These are phyloP conservation scores for Eutrema salsugineum DNA, from an alignment of 441 rosid species.

Conservation along the genomic window DNA sequence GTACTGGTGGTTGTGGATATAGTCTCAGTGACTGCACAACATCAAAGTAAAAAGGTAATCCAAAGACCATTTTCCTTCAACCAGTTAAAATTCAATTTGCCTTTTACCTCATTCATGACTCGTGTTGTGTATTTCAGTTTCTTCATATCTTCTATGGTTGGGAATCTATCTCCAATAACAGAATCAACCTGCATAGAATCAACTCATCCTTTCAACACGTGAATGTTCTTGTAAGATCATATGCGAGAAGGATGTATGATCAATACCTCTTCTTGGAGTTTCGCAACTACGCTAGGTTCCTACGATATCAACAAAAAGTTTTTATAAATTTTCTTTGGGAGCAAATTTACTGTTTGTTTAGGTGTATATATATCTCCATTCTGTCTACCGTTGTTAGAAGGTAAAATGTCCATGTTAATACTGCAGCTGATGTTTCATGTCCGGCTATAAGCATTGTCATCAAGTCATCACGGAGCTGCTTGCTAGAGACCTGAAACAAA, in stretches of 20 bases:
- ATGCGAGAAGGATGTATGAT: background rate
- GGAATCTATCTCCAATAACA: slow-evolving; percentile 85
- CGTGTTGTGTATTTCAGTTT: slow-evolving; percentile 90
- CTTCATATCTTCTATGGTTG: slow-evolving; percentile 84
- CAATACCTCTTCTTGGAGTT: slow-evolving; percentile 83
- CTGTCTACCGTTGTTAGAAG: slow-evolving; percentile 74
- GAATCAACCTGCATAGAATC: slow-evolving; percentile 68
- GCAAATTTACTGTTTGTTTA: background rate
- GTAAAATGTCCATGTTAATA: slow-evolving; percentile 97
- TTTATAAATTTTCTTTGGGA: background rate
- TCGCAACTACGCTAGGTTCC: slow-evolving; percentile 80
- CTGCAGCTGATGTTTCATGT: slow-evolving; percentile 98
- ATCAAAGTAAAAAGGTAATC: background rate
- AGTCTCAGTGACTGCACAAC: slow-evolving; percentile 81
- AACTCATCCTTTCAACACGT: background rate
- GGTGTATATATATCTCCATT: background rate
- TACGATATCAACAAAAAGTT: slow-evolving; percentile 35
- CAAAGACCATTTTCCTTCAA: background rate
- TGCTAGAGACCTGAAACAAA: slow-evolving; percentile 77
- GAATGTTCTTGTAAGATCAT: slow-evolving; percentile 1
- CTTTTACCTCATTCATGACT: slow-evolving; percentile 87
- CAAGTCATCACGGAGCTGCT: slow-evolving; percentile 97
- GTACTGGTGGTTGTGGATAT: slow-evolving; percentile 98
- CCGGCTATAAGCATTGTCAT: slow-evolving; percentile 99
- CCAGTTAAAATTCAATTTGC: background rate